Conservation (phyloP, 2,329 filamentous ascomycete genomes). For the Fusarium sp. region DNA sequence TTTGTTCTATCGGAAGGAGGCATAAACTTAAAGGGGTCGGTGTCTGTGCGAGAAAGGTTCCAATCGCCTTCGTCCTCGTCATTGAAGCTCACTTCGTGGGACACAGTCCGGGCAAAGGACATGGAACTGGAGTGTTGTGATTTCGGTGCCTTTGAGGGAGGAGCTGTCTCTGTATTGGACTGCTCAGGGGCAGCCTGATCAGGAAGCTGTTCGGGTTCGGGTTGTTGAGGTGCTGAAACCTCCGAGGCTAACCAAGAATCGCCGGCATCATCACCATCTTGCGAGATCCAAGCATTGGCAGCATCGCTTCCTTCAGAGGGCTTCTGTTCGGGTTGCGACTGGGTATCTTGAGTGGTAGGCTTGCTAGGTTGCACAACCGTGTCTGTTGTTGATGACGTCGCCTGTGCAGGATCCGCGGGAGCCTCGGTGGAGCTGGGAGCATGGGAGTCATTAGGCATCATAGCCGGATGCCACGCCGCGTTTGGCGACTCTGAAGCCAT, state of each 20-base stretch:
- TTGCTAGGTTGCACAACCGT: slow-evolving; percentile 19
- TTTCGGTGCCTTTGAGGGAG: slow-evolving; percentile 43
- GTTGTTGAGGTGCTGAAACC: slow-evolving; percentile 19
- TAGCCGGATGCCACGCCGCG: slow-evolving; percentile 53
- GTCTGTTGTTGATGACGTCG: slow-evolving; percentile 39
- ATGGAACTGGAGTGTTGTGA: slow-evolving; percentile 66
- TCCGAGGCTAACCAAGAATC: slow-evolving; percentile 43
- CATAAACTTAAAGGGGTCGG: slow-evolving; percentile 68
- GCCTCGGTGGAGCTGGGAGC: slow-evolving; percentile 31
- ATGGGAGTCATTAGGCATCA: slow-evolving; percentile 50
- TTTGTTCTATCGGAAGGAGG: slow-evolving; percentile 65
- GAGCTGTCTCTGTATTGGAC: slow-evolving; percentile 21
- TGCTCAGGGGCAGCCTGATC: slow-evolving; percentile 20
- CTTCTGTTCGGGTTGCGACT: slow-evolving; percentile 23
- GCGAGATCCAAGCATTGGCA: slow-evolving; percentile 33
- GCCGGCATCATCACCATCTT: slow-evolving; percentile 36
- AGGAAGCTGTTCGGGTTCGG: slow-evolving; percentile 16
- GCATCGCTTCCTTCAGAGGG: slow-evolving; percentile 5
- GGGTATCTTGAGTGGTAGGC: slow-evolving; percentile 12
- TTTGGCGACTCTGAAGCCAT: slow-evolving; percentile 51
- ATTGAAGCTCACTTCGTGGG: slow-evolving; percentile 66
- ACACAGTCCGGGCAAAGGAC: slow-evolving; percentile 70
- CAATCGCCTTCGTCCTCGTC: slow-evolving; percentile 69
- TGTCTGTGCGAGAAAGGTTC: slow-evolving; percentile 59
- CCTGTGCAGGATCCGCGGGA: slow-evolving; percentile 22